Base-by-base conservation (phyloP, 2,329 filamentous ascomycete genomes). In the Alternaria hordeiaustralica region DNA sequence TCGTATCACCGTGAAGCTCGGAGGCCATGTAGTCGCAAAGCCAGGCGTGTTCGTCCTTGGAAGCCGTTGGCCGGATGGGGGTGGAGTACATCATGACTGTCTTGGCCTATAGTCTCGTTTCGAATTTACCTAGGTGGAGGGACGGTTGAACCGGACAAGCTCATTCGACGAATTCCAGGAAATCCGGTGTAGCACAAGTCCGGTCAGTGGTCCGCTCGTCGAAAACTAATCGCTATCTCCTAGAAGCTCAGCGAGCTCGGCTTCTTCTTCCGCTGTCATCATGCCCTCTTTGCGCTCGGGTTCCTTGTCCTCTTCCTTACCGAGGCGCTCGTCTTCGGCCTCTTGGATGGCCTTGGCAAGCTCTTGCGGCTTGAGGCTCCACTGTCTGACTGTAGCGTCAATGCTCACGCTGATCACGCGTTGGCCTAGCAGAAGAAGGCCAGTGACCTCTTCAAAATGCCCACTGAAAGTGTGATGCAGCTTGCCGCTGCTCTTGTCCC, bases 381-480 rank as follows among this genome's bases (percentile, higher is more conserved):
- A 99, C 58, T 86, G 88, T 72, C 96, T 88, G 43, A 98, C 85
- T 0, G 96, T 98, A 3, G 90, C 91, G 81, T 99, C 96, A 71
- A 98, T 96, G 68, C 92, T 89, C 58, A 96, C 92, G 77, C 94
- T 97, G 67, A 92, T 88, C 11, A 97, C 82, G 20, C 80, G 80
- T 64, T 84, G 83, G 6, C 81, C 81, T 26, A 94, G 78, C 54
- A 96, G 77, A 2, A 91, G 84, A 46, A 98, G 81, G 36, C 90
- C 93, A 1, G 93, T 97, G 13, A 99, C 90, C 79, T 98, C 96
- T 75, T 99, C 94, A 75, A 89, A 98, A 81, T 99, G 96, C 0
- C 96, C 96, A 41, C 88, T 86, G 64, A 95, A 89, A 8, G 87
- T 87, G 78, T 92, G 92, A 75, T 91, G 87, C 30, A 96, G 83